Conservation (phyloP, 768 basidiomycete genomes). For the Tricholoma matsutake region DNA sequence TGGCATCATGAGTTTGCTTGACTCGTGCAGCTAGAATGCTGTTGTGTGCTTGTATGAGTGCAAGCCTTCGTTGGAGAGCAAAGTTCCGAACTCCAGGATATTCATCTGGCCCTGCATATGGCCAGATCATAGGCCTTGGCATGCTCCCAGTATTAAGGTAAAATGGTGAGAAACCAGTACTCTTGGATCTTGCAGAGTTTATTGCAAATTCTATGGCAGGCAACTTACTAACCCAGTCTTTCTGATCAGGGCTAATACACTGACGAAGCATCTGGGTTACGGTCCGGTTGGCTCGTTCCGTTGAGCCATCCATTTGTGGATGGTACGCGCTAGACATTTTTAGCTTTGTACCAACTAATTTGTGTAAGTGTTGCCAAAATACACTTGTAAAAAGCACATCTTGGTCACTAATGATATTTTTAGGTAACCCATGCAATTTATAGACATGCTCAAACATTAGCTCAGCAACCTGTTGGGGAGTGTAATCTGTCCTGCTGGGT, state of each 20-base stretch:
- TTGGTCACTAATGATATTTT: neutral
- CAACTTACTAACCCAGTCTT: too few species aligned
- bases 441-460: constrained; percentile 11
- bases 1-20: constrained; percentile 31
- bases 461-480: constrained; percentile 11
- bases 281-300: too few species aligned
- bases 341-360: too few species aligned
- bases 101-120: constrained; percentile 1
- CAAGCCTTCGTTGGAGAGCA: constrained; percentile 22
- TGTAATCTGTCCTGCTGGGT: constrained; percentile 8
- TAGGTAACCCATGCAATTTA: constrained; percentile 15
- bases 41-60: constrained; percentile 31
- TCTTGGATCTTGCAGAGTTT: constrained; percentile 5
- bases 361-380: too few species aligned
- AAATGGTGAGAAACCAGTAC: constrained; percentile 15
- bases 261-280: too few species aligned
- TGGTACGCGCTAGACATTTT: too few species aligned
- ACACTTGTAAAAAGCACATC: too few species aligned
- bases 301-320: too few species aligned
- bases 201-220: constrained; percentile 19
- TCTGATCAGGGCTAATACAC: too few species aligned
- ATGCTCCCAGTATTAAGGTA: constrained; percentile 9
- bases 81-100: constrained; percentile 27
- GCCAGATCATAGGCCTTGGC: constrained; percentile 18
- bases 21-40: constrained; percentile 25